Evolutionary conservation across 208 protist genomes (phyloP).

Genomic region (Acanthamoeba culbertsoni): DNA sequence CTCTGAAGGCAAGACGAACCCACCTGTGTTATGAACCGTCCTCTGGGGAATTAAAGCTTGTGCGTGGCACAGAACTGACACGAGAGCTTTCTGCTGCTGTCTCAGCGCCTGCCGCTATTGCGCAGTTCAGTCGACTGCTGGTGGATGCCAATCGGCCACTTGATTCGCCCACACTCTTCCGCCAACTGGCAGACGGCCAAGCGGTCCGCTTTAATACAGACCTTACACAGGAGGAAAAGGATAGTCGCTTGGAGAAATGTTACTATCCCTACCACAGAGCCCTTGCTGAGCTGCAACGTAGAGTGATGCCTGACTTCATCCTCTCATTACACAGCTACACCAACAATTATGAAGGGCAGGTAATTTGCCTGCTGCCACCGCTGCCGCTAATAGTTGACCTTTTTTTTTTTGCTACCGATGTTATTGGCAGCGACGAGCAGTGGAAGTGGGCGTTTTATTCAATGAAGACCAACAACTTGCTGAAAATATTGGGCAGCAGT

Average conservation of each 20-base stretch:
- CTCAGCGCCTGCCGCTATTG: background rate
- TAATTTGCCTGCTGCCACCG: background rate
- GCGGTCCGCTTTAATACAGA: background rate
- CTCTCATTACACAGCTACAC: conserved; percentile 32
- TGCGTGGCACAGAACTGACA: background rate
- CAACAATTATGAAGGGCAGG: conserved; percentile 27
- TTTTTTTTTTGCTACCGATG: background rate
- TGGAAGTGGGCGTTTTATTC: conserved; percentile 2
- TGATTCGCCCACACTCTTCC: conserved; percentile 35
- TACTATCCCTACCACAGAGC: background rate
- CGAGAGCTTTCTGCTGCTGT: background rate
- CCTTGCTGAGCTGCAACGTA: background rate
- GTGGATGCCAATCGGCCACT: conserved; percentile 21
- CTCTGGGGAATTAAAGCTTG: background rate
- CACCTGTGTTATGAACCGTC: background rate
- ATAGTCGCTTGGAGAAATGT: background rate
- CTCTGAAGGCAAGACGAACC: background rate
- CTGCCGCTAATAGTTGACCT: background rate
- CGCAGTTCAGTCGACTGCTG: conserved; percentile 1
- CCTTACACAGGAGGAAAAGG: background rate
- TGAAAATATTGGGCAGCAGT: background rate
- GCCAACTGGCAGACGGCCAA: background rate
- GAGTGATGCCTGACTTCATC: background rate
- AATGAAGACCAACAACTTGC: background rate
- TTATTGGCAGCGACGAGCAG: background rate